Conservation (phyloP, 2,329 filamentous ascomycete genomes). For the Colletotrichum simmondsii region DNA sequence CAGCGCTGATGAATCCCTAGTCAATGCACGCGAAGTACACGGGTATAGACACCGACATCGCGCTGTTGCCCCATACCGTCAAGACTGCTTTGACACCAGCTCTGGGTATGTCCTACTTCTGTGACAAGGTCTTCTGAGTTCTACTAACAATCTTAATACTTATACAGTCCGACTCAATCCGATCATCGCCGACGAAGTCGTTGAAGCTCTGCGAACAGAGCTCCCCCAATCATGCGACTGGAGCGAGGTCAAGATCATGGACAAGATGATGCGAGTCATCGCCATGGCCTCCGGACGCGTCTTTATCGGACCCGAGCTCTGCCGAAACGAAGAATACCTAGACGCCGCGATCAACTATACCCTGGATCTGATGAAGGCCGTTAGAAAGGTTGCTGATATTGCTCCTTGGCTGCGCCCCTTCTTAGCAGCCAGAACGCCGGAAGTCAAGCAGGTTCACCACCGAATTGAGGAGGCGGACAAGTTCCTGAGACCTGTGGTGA, state of each 20-base stretch:
- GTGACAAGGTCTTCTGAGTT: not conserved
- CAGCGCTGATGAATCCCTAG: constrained; percentile 17
- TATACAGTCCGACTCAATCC: constrained; percentile 47
- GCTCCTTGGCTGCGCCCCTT: constrained; percentile 47
- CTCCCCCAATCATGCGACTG: constrained; percentile 51
- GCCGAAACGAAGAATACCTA: constrained; percentile 55
- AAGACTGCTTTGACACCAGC: constrained; percentile 46
- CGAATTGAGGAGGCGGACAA: constrained; percentile 45
- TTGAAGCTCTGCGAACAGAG: constrained; percentile 44
- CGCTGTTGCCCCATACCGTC: constrained; percentile 41
- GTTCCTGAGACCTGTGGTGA: constrained; percentile 50
- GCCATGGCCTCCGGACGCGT: constrained; percentile 57
- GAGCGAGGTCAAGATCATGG: constrained; percentile 52
- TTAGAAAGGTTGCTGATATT: constrained; percentile 38
- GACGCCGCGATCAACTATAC: constrained; percentile 61
- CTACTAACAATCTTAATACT: not conserved
- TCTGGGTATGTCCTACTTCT: constrained; percentile 37
- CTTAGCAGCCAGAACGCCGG: constrained; percentile 43
- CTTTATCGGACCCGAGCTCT: constrained; percentile 59
- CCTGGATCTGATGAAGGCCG: constrained; percentile 51
- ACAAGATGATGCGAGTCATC: constrained; percentile 55
- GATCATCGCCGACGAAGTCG: constrained; percentile 50
- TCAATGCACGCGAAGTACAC: constrained; percentile 48
- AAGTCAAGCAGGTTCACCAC: constrained; percentile 45
- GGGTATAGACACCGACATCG: constrained; percentile 38